phyloP scores from a whole-genome alignment of 2,329 filamentous ascomycete genomes.

The Cadophora malorum region DNA sequence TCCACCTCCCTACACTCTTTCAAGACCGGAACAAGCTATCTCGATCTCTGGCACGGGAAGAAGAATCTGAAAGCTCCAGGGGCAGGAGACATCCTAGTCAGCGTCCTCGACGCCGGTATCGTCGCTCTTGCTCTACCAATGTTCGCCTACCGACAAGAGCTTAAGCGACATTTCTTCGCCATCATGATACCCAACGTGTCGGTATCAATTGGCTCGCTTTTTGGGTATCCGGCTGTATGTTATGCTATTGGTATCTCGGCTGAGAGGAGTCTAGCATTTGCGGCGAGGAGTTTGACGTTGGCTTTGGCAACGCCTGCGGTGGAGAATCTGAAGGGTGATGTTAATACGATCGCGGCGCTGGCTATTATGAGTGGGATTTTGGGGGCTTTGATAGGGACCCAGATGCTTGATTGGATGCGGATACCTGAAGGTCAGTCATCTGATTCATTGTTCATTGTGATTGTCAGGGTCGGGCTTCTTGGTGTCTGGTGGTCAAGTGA shows the following conservation, averaged over 20 bases:
- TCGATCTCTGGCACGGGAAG: conserved; percentile 54
- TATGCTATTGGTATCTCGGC: conserved; percentile 60
- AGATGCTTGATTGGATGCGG: conserved; percentile 55
- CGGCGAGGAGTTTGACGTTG: conserved; percentile 62
- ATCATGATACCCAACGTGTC: conserved; percentile 60
- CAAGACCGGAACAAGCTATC: conserved; percentile 59
- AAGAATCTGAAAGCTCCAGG: conserved; percentile 51
- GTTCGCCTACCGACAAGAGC: conserved; percentile 64
- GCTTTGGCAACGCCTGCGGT: conserved; percentile 65
- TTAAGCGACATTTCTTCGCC: conserved; percentile 58
- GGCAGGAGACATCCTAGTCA: conserved; percentile 62
- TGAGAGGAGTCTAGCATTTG: conserved; percentile 59
- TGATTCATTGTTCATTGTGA: not conserved
- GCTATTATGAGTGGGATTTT: conserved; percentile 66
- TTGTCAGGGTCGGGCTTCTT: not conserved
- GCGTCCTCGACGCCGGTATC: conserved; percentile 62
- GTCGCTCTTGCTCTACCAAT: conserved; percentile 65
- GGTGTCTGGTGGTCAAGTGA: conserved; percentile 5
- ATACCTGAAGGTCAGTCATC: conserved; percentile 57
- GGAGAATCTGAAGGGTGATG: conserved; percentile 61
- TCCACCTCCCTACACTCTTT: conserved; percentile 53
- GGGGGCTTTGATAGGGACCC: conserved; percentile 60
- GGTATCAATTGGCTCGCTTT: conserved; percentile 59
- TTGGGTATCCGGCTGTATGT: conserved; percentile 63
- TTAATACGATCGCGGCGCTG: conserved; percentile 61